phyloP scores from a whole-genome alignment of 257 asterid genomes.

The Mitragyna speciosa region DNA sequence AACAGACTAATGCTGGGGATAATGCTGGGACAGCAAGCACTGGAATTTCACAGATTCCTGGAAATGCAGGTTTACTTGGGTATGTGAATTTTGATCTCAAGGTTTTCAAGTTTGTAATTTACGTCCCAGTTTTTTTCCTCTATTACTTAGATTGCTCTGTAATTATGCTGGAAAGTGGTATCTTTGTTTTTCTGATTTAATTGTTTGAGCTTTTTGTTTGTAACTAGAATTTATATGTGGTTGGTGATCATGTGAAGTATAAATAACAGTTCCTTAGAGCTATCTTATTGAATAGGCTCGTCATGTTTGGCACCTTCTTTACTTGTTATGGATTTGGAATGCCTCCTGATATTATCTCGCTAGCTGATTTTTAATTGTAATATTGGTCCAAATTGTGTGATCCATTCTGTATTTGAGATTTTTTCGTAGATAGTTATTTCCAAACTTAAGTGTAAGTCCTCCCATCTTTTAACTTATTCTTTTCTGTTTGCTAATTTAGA shows the following conservation, averaged over 20 bases:
- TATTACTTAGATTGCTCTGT: background rate
- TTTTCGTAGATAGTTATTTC: background rate
- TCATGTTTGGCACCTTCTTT: background rate
- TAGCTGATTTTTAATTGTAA: background rate
- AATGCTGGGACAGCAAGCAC: constrained; percentile 48
- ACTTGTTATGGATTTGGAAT: background rate
- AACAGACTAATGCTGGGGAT: constrained; percentile 63
- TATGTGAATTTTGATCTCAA: constrained; percentile 32
- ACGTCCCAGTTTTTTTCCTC: background rate
- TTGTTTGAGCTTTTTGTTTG: background rate
- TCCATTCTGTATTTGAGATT: background rate
- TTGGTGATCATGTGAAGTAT: background rate
- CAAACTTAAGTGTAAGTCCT: background rate
- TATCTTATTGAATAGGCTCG: background rate
- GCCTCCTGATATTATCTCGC: background rate
- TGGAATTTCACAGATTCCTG: constrained; percentile 69
- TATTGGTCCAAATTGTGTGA: background rate
- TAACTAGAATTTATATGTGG: background rate
- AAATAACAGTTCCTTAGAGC: background rate
- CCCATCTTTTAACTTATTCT: background rate
- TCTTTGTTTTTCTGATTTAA: background rate
- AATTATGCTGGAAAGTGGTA: background rate
- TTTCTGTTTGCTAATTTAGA: background rate
- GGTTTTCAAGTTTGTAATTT: background rate
- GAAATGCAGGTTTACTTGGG: constrained; percentile 97